Conservation (phyloP, 164 flowering plant species). For the Stephania japonica region DNA sequence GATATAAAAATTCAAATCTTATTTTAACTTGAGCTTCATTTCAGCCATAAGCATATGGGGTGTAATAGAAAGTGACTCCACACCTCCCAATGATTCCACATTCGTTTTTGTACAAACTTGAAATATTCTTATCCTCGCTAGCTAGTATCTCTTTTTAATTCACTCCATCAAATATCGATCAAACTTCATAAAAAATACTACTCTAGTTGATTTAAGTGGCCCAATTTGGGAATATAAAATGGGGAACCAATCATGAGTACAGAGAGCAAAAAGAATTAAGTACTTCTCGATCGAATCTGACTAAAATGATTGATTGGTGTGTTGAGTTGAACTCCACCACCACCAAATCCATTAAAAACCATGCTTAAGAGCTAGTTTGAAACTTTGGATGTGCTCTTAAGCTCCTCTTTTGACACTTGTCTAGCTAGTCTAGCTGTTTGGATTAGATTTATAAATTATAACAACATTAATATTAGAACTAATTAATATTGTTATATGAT, state of each 20-base stretch:
- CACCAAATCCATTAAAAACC: neutral
- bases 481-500: too few species aligned
- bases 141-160: too few species aligned
- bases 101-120: constrained; percentile 2
- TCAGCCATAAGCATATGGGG: constrained; percentile 13
- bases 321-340: neutral
- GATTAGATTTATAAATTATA: neutral
- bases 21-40: neutral
- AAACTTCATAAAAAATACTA: too few species aligned
- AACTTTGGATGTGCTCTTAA: neutral
- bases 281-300: neutral
- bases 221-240: neutral
- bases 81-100: constrained; percentile 18
- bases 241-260: constrained; percentile 6
- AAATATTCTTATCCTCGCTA: neutral
- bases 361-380: neutral
- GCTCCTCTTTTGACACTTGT: neutral
- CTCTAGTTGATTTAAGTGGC: neutral
- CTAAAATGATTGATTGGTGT: neutral
- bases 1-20: too few species aligned
- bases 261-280: neutral
- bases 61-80: constrained; percentile 21
- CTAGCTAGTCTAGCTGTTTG: neutral
- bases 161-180: too few species aligned
- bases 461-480: neutral